Evolutionary conservation across 352 stramenopile species (phyloP).

Genomic region (Phytophthora fragariaefolia): DNA sequence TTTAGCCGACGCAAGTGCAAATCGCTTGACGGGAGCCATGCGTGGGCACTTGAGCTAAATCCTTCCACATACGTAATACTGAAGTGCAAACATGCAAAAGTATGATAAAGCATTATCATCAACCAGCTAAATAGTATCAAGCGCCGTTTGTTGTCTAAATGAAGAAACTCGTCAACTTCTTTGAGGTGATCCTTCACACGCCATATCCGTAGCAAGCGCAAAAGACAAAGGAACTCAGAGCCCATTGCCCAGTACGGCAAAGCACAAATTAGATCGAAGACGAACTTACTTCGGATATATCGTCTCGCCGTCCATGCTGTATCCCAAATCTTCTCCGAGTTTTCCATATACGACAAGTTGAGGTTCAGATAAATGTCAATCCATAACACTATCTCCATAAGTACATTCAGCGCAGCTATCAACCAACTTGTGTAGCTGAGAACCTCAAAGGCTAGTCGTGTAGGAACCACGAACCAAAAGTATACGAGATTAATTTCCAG

Average conservation of each 20-base stretch:
- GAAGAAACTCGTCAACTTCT: constrained; percentile 54
- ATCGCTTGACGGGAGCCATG: constrained; percentile 62
- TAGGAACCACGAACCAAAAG: constrained; percentile 63
- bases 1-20: constrained; percentile 50
- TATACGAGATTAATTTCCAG: constrained; percentile 57
- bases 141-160: constrained; percentile 55
- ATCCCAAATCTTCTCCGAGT: constrained; percentile 69
- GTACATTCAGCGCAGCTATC: constrained; percentile 38
- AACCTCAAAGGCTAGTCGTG: constrained; percentile 48
- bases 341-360: constrained; percentile 57
- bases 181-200: constrained; percentile 44
- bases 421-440: constrained; percentile 40
- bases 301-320: constrained; percentile 37
- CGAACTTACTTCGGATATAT: constrained; percentile 45
- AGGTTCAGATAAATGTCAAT: constrained; percentile 62
- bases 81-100: constrained; percentile 66
- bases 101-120: constrained; percentile 65
- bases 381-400: constrained; percentile 55
- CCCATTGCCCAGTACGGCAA: constrained; percentile 52
- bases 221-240: constrained; percentile 28
- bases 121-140: constrained; percentile 57
- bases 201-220: constrained; percentile 49
- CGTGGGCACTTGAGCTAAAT: constrained; percentile 46
- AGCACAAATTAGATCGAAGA: constrained; percentile 51
- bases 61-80: constrained; percentile 66